Conservation (phyloP, 306 rosid species). For the Astragalus glycyphyllos region DNA sequence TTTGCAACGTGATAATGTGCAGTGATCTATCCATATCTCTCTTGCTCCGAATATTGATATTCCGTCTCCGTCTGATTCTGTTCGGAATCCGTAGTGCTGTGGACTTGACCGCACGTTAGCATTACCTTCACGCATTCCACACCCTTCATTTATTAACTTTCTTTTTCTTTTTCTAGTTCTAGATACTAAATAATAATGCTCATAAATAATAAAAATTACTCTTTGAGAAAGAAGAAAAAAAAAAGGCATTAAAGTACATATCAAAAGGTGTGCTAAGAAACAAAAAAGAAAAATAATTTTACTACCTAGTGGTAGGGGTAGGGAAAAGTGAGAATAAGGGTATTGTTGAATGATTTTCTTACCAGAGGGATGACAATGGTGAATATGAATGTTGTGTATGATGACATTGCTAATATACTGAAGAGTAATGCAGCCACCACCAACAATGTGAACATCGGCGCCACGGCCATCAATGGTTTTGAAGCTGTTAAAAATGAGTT, state of each 20-base stretch:
- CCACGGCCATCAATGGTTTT: constrained; percentile 97
- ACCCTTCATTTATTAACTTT: neutral
- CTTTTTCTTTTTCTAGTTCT: no score
- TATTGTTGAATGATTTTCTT: neutral
- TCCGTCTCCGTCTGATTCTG: constrained; percentile 88
- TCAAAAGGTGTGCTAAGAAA: constrained; percentile 4
- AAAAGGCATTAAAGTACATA: neutral
- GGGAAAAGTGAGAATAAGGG: neutral
- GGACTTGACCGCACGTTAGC: constrained; percentile 76
- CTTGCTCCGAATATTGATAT: constrained; percentile 73
- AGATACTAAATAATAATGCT: no score
- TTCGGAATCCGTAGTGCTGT: constrained; percentile 67
- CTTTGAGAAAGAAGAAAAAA: neutral
- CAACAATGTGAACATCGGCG: constrained; percentile 91
- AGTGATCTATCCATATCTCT: constrained; percentile 89
- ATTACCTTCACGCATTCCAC: constrained; percentile 47
- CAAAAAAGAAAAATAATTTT: neutral
- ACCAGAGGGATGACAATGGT: constrained; percentile 91
- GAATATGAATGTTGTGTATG: constrained; percentile 88
- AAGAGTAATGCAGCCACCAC: constrained; percentile 93
- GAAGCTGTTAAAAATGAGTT: constrained; percentile 86
- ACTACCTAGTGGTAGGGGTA: neutral
- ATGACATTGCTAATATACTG: constrained; percentile 87
- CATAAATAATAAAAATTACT: no score
- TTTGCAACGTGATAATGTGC: constrained; percentile 80